Evolutionary conservation across 768 basidiomycete genomes (phyloP).

Genomic region (Crucibulum laeve): DNA sequence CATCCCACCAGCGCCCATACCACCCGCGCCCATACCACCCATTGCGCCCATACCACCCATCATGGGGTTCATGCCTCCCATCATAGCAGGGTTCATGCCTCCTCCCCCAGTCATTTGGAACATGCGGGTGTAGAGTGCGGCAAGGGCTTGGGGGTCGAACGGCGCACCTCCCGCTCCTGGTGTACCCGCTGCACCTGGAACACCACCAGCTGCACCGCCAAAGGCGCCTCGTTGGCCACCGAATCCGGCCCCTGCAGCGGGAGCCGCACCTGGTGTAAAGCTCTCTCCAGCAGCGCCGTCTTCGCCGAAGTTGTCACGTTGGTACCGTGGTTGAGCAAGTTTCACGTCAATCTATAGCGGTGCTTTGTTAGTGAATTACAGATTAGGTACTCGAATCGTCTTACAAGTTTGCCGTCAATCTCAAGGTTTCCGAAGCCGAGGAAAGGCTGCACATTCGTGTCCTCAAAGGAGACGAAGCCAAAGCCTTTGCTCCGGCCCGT

Average conservation of each 20-base stretch:
- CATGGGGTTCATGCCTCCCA: slow-evolving; percentile 41
- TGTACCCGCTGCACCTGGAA: slow-evolving; percentile 14
- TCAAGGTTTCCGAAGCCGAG: slow-evolving; percentile 86
- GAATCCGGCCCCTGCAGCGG: slow-evolving; percentile 9
- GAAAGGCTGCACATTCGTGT: slow-evolving; percentile 85
- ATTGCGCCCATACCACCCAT: slow-evolving; percentile 44
- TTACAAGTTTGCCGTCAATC: slow-evolving; percentile 91
- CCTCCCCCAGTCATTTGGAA: slow-evolving; percentile 74
- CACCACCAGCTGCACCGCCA: slow-evolving; percentile 14
- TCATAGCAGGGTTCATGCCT: slow-evolving; percentile 56
- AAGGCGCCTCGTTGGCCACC: slow-evolving; percentile 36
- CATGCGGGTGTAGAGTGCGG: slow-evolving; percentile 94
- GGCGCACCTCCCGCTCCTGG: slow-evolving; percentile 47
- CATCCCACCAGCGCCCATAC: slow-evolving; percentile 30
- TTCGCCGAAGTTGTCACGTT: slow-evolving; percentile 62
- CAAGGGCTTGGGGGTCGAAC: slow-evolving; percentile 92
- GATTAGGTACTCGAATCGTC: slow-evolving; percentile 19
- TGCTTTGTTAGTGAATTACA: not conserved
- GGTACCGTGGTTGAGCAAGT: slow-evolving; percentile 87
- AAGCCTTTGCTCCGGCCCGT: slow-evolving; percentile 95
- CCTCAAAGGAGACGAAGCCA: slow-evolving; percentile 95
- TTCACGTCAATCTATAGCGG: slow-evolving; percentile 87
- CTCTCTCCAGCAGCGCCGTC: slow-evolving; percentile 31
- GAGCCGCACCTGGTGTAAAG: slow-evolving; percentile 3
- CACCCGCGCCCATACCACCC: slow-evolving; percentile 23